Evolutionary conservation across 805 yeast genomes (phyloP).

Genomic region (Cyberlindnera bimundalis): DNA sequence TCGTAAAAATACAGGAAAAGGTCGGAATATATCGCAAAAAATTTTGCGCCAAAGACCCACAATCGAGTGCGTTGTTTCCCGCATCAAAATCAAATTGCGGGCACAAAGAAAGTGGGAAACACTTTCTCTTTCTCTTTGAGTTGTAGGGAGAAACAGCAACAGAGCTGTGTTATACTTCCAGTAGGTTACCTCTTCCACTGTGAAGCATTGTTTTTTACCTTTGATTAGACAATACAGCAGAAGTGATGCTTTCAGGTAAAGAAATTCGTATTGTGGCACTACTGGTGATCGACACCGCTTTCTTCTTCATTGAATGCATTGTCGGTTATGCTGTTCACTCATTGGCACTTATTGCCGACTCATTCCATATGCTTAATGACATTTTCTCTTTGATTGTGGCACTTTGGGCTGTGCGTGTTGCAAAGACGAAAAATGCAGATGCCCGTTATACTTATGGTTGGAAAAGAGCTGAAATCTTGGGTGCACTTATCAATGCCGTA

Average conservation of each 20-base stretch:
- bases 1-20: too few species aligned
- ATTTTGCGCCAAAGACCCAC: too few species aligned
- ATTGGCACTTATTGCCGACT: conserved; percentile 90
- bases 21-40: too few species aligned
- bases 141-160: too few species aligned
- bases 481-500: conserved; percentile 92
- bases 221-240: background rate
- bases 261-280: conserved; percentile 71
- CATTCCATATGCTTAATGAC: conserved; percentile 97
- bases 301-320: conserved; percentile 81
- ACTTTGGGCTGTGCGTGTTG: conserved; percentile 92
- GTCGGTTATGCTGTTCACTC: conserved; percentile 92
- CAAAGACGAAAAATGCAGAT: conserved; percentile 77
- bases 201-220: too few species aligned
- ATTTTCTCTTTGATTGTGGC: conserved; percentile 87
- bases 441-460: conserved; percentile 94
- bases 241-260: conserved; percentile 33
- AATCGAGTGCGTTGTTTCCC: too few species aligned
- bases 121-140: too few species aligned
- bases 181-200: too few species aligned
- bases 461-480: conserved; percentile 96
- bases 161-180: too few species aligned
- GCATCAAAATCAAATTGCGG: too few species aligned
- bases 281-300: conserved; percentile 70
- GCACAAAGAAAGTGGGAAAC: too few species aligned